Conservation (phyloP, 768 basidiomycete genomes). For the Suillus discolor region DNA sequence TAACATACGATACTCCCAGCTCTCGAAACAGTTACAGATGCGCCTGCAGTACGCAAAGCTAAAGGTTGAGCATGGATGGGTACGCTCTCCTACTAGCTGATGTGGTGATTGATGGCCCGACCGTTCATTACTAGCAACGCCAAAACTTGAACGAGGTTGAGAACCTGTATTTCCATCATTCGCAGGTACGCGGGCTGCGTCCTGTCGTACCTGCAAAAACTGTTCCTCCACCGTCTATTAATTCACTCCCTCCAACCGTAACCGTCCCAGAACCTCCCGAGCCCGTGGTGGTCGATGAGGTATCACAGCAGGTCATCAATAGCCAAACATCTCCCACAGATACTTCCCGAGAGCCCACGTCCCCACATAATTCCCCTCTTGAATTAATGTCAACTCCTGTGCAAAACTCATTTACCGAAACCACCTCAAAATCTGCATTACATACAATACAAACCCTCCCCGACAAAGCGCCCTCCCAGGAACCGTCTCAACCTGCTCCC, state of each 20-base stretch:
- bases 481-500: slow-evolving; percentile 1
- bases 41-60: slow-evolving; percentile 76
- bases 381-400: slow-evolving; percentile 4
- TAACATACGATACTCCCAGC: slow-evolving; percentile 37
- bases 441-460: not conserved
- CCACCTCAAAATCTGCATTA: not conserved
- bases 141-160: slow-evolving; percentile 82
- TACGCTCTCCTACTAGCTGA: slow-evolving; percentile 34
- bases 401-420: not conserved
- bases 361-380: slow-evolving; percentile 12
- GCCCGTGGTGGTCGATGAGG: slow-evolving; percentile 13
- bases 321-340: slow-evolving; percentile 18
- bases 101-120: not conserved
- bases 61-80: slow-evolving; percentile 85
- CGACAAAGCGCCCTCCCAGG: not conserved
- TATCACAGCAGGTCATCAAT: slow-evolving; percentile 7
- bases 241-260: not conserved
- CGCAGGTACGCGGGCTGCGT: slow-evolving; percentile 45
- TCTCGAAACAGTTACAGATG: slow-evolving; percentile 71
- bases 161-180: slow-evolving; percentile 79
- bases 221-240: slow-evolving; percentile 12
- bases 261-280: not conserved
- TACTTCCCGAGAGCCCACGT: slow-evolving; percentile 21
- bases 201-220: slow-evolving; percentile 20
- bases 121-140: slow-evolving; percentile 57